Evolutionary conservation across 495 filamentous ascomycete genomes (phyloP).

Genomic region (Elasticomyces elasticus): DNA sequence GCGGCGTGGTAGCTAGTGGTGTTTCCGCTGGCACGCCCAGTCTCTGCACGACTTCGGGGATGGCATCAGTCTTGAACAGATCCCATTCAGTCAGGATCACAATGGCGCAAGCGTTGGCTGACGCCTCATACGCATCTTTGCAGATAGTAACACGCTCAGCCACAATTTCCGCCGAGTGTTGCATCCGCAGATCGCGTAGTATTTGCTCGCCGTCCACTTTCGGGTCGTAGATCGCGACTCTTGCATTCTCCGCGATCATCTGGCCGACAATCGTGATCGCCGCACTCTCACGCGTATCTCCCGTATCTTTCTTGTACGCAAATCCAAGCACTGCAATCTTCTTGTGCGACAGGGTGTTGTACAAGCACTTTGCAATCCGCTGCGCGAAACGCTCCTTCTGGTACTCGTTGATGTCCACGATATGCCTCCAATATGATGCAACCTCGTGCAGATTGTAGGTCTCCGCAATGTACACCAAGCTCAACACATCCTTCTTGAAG

Average conservation of each 20-base stretch:
- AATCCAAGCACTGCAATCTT: slow-evolving; percentile 67
- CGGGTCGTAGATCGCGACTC: slow-evolving; percentile 69
- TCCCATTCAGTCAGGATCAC: slow-evolving; percentile 53
- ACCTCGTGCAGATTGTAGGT: slow-evolving; percentile 61
- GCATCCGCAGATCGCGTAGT: slow-evolving; percentile 30
- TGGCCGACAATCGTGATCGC: slow-evolving; percentile 57
- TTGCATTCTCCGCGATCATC: slow-evolving; percentile 51
- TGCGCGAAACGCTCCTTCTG: slow-evolving; percentile 59
- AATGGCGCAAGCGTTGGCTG: slow-evolving; percentile 43
- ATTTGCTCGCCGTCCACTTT: slow-evolving; percentile 45
- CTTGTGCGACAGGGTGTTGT: slow-evolving; percentile 59
- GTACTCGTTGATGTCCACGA: slow-evolving; percentile 68
- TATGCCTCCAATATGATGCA: slow-evolving; percentile 63
- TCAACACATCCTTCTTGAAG: slow-evolving; percentile 76
- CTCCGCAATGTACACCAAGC: slow-evolving; percentile 63
- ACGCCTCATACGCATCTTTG: slow-evolving; percentile 42
- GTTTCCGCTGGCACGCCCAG: neutral
- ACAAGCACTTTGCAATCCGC: slow-evolving; percentile 54
- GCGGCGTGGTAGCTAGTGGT: neutral
- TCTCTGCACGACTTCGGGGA: neutral
- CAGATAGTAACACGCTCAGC: slow-evolving; percentile 28
- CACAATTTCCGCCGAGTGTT: slow-evolving; percentile 16
- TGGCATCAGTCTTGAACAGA: slow-evolving; percentile 42
- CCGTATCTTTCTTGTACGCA: slow-evolving; percentile 75
- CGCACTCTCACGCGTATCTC: slow-evolving; percentile 64